Base-by-base conservation (phyloP, 176 grass and related monocot genomes). In the Musa itinerans region DNA sequence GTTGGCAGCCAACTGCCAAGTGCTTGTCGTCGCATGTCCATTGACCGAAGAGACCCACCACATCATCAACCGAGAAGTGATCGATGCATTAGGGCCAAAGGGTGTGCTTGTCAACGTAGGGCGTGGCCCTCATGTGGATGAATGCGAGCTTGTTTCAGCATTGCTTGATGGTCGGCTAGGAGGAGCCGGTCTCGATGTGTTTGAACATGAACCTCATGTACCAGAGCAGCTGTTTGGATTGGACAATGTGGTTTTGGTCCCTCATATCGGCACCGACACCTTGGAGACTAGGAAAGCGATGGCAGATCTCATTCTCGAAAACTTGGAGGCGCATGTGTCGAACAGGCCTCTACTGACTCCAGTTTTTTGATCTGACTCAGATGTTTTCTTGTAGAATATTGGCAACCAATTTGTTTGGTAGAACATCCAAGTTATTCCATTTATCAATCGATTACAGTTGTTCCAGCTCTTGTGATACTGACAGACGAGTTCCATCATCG, bases 41-140 rank as follows among this genome's bases (percentile, higher is more conserved):
- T 85, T 98, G 24, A 93, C 89, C 1, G 83, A 83, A 3, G 74
- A 85, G 23, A 98, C 94, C 6, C 80, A 54, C n/a, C 94, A 79
- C 80, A 93, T 98, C 10, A 86, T 93, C 12, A 91, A 86, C 78
- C 86, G 88, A 1, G 94, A 84, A 79, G 90, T 98, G 83, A 93
- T 98, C 1, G 82, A 98, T 0, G 80, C 88, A 0, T 78, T 98
- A 75, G 94, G 90, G 0, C 86, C 90, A 0, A 90, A 84, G 21
- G 94, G 94, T 6, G 78, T 93, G 70, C 85, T 98, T 9, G 80
- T 98, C 15, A 98, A 98, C 88, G 78, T 98, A 9, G 94, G 88
- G 0, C 88, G 94, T 0, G 94, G 94, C 0, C 82, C 88, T 2
- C 94, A 93, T 29, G 94, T 98, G 0, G 94, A 98, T 71, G 94